Evolutionary conservation across 768 basidiomycete species (phyloP).

Genomic region (Megacollybia marginata): DNA sequence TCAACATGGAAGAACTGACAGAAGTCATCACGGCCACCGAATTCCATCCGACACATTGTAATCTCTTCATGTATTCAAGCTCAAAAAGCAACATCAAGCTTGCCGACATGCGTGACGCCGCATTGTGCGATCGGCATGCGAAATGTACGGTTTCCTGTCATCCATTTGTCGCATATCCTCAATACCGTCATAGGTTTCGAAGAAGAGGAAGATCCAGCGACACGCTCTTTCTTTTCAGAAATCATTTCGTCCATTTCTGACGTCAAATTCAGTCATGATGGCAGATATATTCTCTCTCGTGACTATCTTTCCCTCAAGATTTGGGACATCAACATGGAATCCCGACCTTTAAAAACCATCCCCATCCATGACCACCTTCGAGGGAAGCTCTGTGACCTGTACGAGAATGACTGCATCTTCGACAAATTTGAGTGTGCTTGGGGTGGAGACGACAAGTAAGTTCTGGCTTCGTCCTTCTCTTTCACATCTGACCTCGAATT

Average conservation of each 20-base stretch:
- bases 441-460: constrained; percentile 93
- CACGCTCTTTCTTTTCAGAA: constrained; percentile 98
- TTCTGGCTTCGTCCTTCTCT: constrained; percentile 22
- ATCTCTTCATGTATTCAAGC: constrained; percentile 98
- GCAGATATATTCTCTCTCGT: constrained; percentile 91
- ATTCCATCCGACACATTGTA: constrained; percentile 97
- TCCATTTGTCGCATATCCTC: constrained; percentile 7
- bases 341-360: constrained; percentile 92
- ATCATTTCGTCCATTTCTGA: constrained; percentile 99
- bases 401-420: constrained; percentile 99
- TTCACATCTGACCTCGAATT: constrained; percentile 4
- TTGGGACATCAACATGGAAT: constrained; percentile 99
- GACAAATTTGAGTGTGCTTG: constrained; percentile 99
- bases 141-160: constrained; percentile 62
- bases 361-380: constrained; percentile 97
- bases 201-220: constrained; percentile 96
- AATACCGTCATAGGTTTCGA: constrained; percentile 69
- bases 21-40: constrained; percentile 99
- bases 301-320: constrained; percentile 98
- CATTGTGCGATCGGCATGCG: constrained; percentile 90
- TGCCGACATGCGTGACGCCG: constrained; percentile 98
- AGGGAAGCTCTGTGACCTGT: constrained; percentile 95
- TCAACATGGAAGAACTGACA: constrained; percentile 99
- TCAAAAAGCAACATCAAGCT: constrained; percentile 99
- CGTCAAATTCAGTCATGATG: constrained; percentile 98